Percentiles rank a stretch among this genome's conserved stretches.
These are phyloP conservation scores for Kodamaea neixiangensis DNA, from an alignment of 805 yeast species.

Conservation along the genomic window DNA sequence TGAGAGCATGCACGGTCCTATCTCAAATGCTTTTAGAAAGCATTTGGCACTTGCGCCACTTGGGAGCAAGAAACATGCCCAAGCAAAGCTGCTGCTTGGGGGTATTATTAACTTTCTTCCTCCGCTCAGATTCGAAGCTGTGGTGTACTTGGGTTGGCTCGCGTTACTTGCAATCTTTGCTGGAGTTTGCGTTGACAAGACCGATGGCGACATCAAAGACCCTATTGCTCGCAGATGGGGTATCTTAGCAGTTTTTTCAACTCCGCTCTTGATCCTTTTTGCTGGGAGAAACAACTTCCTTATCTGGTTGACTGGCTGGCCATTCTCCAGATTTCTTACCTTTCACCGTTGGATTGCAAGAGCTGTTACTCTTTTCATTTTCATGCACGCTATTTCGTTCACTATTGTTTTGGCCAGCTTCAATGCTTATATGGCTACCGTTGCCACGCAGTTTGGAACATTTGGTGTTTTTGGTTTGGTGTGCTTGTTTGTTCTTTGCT, in stretches of 20 bases:
- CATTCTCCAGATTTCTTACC: slow-evolving; percentile 50
- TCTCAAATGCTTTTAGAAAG: slow-evolving; percentile 22
- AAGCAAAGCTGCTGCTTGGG: slow-evolving; percentile 3
- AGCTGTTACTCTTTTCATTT: slow-evolving; percentile 39
- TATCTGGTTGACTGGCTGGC: slow-evolving; percentile 40
- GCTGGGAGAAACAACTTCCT: slow-evolving; percentile 39
- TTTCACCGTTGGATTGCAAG: slow-evolving; percentile 62
- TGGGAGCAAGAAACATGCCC: slow-evolving; percentile 14
- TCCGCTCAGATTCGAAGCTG: slow-evolving; percentile 32
- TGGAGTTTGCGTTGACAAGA: slow-evolving; percentile 55
- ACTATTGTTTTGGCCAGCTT: slow-evolving; percentile 17
- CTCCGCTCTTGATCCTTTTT: slow-evolving; percentile 34
- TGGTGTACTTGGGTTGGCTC: slow-evolving; percentile 21
- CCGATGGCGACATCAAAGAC: slow-evolving; percentile 25
- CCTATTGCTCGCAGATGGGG: slow-evolving; percentile 21
- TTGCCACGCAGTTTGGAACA: slow-evolving; percentile 37
- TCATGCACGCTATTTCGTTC: slow-evolving; percentile 37
- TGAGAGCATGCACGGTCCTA: slow-evolving; percentile 18
- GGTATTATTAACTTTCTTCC: slow-evolving; percentile 14
- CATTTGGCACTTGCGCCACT: slow-evolving; percentile 22
- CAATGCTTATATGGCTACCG: slow-evolving; percentile 18
- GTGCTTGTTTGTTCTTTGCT: not conserved
- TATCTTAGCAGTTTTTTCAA: slow-evolving; percentile 29
- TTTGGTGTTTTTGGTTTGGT: slow-evolving; percentile 28
- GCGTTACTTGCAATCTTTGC: slow-evolving; percentile 38